These are phyloP conservation scores for Beauveria varroae DNA, from an alignment of 2,329 filamentous ascomycete species.

Conservation along the genomic window DNA sequence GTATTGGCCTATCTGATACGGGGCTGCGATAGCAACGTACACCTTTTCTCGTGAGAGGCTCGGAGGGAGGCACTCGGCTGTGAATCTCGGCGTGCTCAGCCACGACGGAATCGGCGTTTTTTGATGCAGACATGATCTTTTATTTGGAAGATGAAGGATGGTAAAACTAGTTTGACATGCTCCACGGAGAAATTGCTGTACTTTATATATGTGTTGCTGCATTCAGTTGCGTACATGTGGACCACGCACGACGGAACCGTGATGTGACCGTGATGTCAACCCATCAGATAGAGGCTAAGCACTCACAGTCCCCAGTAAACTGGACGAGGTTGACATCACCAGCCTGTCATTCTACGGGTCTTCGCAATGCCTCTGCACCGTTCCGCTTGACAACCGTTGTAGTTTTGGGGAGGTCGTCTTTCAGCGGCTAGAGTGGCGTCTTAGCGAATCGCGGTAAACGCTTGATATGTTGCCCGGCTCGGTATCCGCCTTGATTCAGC, in stretches of 20 bases:
- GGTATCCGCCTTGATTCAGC: too few relatives aligned
- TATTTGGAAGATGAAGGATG: not conserved
- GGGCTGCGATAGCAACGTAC: constrained; percentile 31
- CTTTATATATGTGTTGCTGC: not conserved
- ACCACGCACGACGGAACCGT: not conserved
- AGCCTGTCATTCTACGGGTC: not conserved
- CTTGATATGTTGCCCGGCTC: not conserved
- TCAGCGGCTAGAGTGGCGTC: not conserved
- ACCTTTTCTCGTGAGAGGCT: constrained; percentile 46
- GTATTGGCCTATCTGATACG: not conserved
- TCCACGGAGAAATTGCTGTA: not conserved
- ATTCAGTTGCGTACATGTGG: not conserved
- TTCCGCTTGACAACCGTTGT: not conserved
- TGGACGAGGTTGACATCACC: not conserved
- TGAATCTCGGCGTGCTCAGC: constrained; percentile 48
- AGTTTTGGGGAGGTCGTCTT: not conserved
- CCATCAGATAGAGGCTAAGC: not conserved
- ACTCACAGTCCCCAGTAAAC: not conserved
- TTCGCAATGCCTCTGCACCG: not conserved
- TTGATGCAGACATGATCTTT: constrained; percentile 31
- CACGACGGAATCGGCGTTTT: constrained; percentile 45
- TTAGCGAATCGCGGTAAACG: not conserved
- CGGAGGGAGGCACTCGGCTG: constrained; percentile 39
- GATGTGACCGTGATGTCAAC: constrained; percentile 3
- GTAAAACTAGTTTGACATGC: too few relatives aligned